These are phyloP conservation scores for Pestalotiopsis fici DNA, from an alignment of 2,329 filamentous ascomycete genomes.

Conservation along the genomic window DNA sequence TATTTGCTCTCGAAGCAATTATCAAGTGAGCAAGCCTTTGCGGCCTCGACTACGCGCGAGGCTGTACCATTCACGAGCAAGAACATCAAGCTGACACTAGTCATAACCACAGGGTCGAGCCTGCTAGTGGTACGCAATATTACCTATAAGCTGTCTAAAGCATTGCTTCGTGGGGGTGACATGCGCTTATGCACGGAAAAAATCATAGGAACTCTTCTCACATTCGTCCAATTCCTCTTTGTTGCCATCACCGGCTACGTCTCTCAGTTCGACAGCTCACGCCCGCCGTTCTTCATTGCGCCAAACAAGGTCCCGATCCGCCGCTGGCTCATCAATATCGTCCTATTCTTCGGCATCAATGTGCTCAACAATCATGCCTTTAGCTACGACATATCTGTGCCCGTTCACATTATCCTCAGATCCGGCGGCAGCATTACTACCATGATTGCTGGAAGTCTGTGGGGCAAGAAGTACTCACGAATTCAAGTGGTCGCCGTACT, in stretches of 20 bases:
- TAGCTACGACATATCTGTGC: conserved; percentile 93
- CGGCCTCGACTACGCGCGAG: background rate
- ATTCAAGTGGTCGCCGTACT: conserved; percentile 81
- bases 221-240: conserved; percentile 86
- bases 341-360: conserved; percentile 91
- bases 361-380: conserved; percentile 98
- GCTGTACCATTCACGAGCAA: background rate
- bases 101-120: conserved; percentile 66
- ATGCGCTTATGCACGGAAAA: conserved; percentile 8
- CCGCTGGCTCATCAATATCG: conserved; percentile 86
- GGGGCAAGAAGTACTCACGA: conserved; percentile 80
- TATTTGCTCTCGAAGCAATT: conserved; percentile 95
- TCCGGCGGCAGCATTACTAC: conserved; percentile 96
- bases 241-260: conserved; percentile 78
- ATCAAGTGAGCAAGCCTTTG: conserved; percentile 69
- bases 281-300: conserved; percentile 71
- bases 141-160: conserved; percentile 9
- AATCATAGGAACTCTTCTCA: conserved; percentile 76
- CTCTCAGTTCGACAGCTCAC: conserved; percentile 69
- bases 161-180: background rate
- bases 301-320: conserved; percentile 79
- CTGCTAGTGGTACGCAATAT: conserved; percentile 68
- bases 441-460: conserved; percentile 85
- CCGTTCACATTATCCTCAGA: conserved; percentile 93
- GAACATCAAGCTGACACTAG: conserved; percentile 12